phyloP scores from a whole-genome alignment of 1,139 yeast species.

The Suhomyces bribrorum region DNA sequence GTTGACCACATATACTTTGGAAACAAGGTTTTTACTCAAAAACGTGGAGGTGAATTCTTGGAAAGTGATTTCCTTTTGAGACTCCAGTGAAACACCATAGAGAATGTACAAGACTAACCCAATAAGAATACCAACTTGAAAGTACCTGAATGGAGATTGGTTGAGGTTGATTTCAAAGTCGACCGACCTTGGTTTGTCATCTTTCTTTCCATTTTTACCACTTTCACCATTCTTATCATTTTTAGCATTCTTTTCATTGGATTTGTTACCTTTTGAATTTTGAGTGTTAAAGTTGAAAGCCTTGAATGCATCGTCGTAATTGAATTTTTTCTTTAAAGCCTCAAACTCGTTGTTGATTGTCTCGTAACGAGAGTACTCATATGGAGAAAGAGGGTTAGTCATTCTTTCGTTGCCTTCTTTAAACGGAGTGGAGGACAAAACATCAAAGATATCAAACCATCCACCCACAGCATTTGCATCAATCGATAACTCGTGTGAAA shows the following conservation, averaged over 20 bases:
- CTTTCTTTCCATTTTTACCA: conserved; percentile 7
- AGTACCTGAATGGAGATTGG: conserved; percentile 27
- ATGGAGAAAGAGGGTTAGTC: conserved; percentile 35
- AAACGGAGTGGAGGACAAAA: conserved; percentile 33
- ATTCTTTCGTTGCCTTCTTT: conserved; percentile 24
- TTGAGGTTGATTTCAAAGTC: conserved; percentile 31
- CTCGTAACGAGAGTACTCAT: conserved; percentile 25
- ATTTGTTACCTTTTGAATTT: conserved; percentile 1
- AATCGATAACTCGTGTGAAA: conserved; percentile 3
- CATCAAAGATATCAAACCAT: conserved; percentile 37
- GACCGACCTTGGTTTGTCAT: conserved; percentile 14
- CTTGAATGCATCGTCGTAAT: conserved; percentile 10
- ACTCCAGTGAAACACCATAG: conserved; percentile 21
- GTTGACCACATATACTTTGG: conserved; percentile 40
- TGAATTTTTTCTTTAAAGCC: conserved; percentile 13
- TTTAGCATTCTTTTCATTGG: neutral
- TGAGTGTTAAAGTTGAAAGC: conserved; percentile 10
- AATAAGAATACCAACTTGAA: conserved; percentile 33
- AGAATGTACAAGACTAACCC: conserved; percentile 29
- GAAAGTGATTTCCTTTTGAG: conserved; percentile 39
- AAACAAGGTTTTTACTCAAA: conserved; percentile 41
- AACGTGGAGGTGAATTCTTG: conserved; percentile 46
- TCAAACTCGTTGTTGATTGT: conserved; percentile 13
- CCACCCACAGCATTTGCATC: conserved; percentile 16
- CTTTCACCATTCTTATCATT: conserved; percentile 2